phyloP scores from a whole-genome alignment of 441 rosid genomes.

The Adansonia gregorii region DNA sequence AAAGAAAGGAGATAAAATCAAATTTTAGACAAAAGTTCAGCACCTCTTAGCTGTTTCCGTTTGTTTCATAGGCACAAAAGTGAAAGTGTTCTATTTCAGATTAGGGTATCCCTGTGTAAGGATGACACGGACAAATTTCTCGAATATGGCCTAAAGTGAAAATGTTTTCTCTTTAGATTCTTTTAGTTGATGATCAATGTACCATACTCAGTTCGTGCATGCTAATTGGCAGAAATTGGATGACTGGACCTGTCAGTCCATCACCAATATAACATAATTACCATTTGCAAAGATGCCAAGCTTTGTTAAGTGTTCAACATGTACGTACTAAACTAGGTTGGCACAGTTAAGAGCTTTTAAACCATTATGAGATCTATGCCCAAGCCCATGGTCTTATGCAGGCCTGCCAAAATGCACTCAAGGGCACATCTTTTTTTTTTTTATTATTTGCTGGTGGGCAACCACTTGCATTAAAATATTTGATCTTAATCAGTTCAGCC shows the following conservation, averaged over 20 bases:
- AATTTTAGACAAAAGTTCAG: conserved; percentile 6
- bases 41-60: conserved; percentile 5
- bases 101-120: too few species aligned
- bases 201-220: neutral
- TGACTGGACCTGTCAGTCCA: neutral
- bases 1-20: neutral
- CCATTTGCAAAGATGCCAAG: neutral
- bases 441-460: neutral
- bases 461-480: conserved; percentile 15
- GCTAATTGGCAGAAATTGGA: neutral
- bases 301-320: neutral
- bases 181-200: conserved; percentile 1
- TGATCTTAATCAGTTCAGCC: neutral
- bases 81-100: neutral
- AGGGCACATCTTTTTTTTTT: neutral
- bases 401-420: neutral
- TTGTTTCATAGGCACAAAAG: neutral
- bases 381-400: neutral
- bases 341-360: neutral
- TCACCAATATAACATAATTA: neutral
- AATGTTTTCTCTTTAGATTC: neutral
- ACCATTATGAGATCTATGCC: neutral
- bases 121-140: too few species aligned
- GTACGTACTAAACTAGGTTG: neutral
- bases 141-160: neutral